A percentile compares a stretch with the other conserved stretches of the same genome.
Evolutionary conservation across 176 grass and related monocot genomes (phyloP).

Genomic region (Lolium perenne): DNA sequence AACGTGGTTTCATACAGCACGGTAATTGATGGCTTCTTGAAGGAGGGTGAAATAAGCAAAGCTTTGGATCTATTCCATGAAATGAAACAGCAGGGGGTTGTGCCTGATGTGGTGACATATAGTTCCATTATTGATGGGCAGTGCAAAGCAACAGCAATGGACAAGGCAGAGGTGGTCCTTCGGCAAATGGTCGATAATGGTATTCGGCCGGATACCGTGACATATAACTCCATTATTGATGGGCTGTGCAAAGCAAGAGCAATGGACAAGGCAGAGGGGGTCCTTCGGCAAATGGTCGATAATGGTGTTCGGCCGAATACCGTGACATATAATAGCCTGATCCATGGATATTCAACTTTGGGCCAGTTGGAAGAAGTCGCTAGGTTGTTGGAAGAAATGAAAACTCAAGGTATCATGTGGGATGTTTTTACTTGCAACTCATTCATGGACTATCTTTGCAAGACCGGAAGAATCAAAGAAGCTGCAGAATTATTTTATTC

Average conservation of each 20-base stretch:
- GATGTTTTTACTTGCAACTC: neutral
- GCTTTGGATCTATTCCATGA: neutral
- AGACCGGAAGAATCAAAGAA: constrained; percentile 6
- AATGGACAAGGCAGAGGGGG: constrained; percentile 5
- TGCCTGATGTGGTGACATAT: no score
- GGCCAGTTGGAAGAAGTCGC: neutral
- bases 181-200: neutral
- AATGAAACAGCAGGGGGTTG: neutral
- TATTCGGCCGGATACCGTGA: neutral
- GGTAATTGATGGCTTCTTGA: neutral
- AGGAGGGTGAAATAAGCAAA: neutral
- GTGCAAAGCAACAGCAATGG: no score
- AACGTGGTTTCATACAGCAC: neutral
- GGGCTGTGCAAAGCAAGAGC: constrained; percentile 4
- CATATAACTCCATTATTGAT: neutral
- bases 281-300: constrained; percentile 8
- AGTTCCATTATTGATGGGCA: no score
- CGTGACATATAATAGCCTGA: constrained; percentile 17
- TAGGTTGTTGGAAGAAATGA: constrained; percentile 43
- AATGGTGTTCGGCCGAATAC: neutral
- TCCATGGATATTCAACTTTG: constrained; percentile 28
- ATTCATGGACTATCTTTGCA: constrained; percentile 27
- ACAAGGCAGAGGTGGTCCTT: no score
- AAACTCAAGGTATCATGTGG: neutral
- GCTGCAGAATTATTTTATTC: constrained; percentile 1